Evolutionary conservation across 345 rosid genomes (phyloP).

Genomic region (Clausena lansium): DNA sequence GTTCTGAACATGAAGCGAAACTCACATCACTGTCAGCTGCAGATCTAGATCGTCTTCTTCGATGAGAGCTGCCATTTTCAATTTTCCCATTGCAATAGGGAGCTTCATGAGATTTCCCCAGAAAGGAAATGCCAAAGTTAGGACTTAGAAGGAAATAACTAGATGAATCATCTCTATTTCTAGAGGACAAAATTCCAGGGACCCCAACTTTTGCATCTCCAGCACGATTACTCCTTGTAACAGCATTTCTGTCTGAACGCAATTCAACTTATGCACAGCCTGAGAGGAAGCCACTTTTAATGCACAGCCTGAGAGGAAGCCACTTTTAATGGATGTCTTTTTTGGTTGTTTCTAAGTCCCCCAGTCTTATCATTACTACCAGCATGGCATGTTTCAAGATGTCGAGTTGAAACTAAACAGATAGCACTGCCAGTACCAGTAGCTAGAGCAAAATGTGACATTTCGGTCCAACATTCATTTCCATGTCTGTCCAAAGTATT

Average conservation of each 20-base stretch:
- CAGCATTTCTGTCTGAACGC: neutral
- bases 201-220: slow-evolving; percentile 11
- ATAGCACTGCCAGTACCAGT: slow-evolving; percentile 10
- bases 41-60: slow-evolving; percentile 4
- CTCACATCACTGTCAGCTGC: neutral
- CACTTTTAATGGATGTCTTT: neutral
- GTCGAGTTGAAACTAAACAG: slow-evolving; percentile 5
- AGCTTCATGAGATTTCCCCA: neutral
- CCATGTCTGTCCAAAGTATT: slow-evolving; percentile 36
- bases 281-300: slow-evolving; percentile 3
- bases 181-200: slow-evolving; percentile 13
- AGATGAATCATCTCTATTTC: slow-evolving; percentile 11
- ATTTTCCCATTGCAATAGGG: slow-evolving; percentile 10
- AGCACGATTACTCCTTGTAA: slow-evolving; percentile 12
- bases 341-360: neutral
- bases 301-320: too few relatives aligned
- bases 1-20: slow-evolving; percentile 5
- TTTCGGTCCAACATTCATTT: slow-evolving; percentile 13
- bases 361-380: slow-evolving; percentile 6
- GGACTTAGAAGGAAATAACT: neutral
- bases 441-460: neutral
- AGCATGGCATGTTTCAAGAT: slow-evolving; percentile 12
- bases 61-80: slow-evolving; percentile 6
- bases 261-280: neutral
- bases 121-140: neutral